Evolutionary conservation across 108 stramenopile species (phyloP), one percentile per base, ranked within the genome.

Genomic region (Cyclotella cryptica): DNA sequence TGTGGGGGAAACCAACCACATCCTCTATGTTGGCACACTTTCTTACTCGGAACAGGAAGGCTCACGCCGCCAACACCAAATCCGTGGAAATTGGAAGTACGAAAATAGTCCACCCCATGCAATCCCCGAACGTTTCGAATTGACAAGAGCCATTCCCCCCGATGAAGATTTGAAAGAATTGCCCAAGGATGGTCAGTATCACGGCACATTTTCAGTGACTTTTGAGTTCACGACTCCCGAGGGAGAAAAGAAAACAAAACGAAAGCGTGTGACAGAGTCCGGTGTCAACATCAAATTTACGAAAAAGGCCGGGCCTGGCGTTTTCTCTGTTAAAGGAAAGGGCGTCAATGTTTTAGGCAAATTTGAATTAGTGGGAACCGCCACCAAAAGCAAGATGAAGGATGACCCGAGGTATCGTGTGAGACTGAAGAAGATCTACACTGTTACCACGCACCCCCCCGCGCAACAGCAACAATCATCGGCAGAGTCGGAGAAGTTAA

Each of bases 41-140:
- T 91, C 90, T n/a, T 96, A 90, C 73, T 74, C 70, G 14, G 74
- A 75, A 28, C 85, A 88, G 28, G 72, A 84, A 40, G 84, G 85
- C 61, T 30, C 74, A n/a, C 82, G 93, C 14, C 88, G 91, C 13
- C 95, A n/a, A n/a, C n/a, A n/a, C n/a, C n/a, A n/a, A n/a, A n/a
- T n/a, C n/a, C n/a, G n/a, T n/a, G n/a, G n/a, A 67, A 93, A 81
- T 77, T 96, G 95, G 95, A 93, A 93, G 42, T 96, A 85, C 66
- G 94, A 92, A 72, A 85, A 88, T 72, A 81, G 85, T 6, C 6
- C n/a, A 18, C 29, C 58, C 26, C 75, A 64, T 24, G 70, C 89
- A 69, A 80, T 86, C 24, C 88, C 92, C 11, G 90, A 92, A 67
- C 83, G 90, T 39, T 96, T 96, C n/a, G n/a, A n/a, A n/a, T n/a